These are phyloP conservation scores for Annulohypoxylon stygium DNA, from an alignment of 495 filamentous ascomycete genomes.

Conservation along the genomic window DNA sequence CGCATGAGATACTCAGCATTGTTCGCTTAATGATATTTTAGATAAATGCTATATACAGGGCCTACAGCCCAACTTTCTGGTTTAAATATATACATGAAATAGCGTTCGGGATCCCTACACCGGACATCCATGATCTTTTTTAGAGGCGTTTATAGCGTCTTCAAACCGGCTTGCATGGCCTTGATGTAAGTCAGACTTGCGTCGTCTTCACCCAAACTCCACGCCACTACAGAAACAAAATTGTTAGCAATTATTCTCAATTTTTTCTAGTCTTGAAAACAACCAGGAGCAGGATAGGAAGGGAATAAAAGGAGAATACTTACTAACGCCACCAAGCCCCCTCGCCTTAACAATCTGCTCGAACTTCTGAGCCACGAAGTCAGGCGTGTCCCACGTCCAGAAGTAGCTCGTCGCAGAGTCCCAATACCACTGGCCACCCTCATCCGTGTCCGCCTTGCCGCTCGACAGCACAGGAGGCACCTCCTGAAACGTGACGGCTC, in stretches of 20 bases:
- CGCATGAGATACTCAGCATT: too few species aligned
- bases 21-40: neutral
- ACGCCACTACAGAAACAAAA: constrained; percentile 54
- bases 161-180: constrained; percentile 65
- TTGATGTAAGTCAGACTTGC: constrained; percentile 65
- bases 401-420: constrained; percentile 66
- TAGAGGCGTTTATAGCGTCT: constrained; percentile 39
- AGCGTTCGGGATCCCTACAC: neutral
- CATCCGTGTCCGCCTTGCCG: constrained; percentile 62
- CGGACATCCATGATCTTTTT: neutral
- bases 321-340: constrained; percentile 68
- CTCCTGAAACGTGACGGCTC: constrained; percentile 65
- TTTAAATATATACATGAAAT: constrained; percentile 35
- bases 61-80: neutral
- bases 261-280: neutral
- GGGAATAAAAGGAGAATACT: constrained; percentile 38
- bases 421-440: constrained; percentile 73
- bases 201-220: constrained; percentile 74
- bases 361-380: constrained; percentile 70
- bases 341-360: constrained; percentile 67
- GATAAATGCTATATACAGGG: constrained; percentile 31
- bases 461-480: constrained; percentile 39
- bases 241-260: constrained; percentile 24
- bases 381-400: constrained; percentile 78
- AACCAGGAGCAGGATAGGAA: neutral